Percentiles rank a stretch among this genome's conserved stretches.
phyloP scores from a whole-genome alignment of 2,329 filamentous ascomycete species.

The Whalleya microplaca region DNA sequence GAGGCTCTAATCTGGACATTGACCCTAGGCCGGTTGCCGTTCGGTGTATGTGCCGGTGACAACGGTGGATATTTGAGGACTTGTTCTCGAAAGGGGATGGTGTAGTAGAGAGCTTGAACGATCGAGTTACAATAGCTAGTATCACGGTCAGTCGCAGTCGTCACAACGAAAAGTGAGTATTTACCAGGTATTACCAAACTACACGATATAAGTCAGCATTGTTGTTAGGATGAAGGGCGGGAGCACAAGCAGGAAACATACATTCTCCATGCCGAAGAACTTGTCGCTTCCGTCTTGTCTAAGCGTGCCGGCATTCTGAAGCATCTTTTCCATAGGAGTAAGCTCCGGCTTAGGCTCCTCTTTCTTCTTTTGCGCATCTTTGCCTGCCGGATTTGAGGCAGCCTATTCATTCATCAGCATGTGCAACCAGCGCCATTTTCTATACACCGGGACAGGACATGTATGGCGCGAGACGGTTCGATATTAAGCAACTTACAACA shows the following conservation, averaged over 20 bases:
- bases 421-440: background rate
- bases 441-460: background rate
- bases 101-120: conserved; percentile 95
- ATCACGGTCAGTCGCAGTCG: conserved; percentile 32
- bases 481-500: conserved; percentile 50
- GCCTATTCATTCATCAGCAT: conserved; percentile 44
- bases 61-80: conserved; percentile 87
- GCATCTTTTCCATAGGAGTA: conserved; percentile 72
- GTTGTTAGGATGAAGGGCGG: conserved; percentile 10
- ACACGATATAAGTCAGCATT: conserved; percentile 42
- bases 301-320: conserved; percentile 79
- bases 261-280: conserved; percentile 98
- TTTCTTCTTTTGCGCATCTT: conserved; percentile 58
- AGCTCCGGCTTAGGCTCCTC: conserved; percentile 61
- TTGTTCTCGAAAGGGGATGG: conserved; percentile 88
- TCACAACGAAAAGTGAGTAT: conserved; percentile 12
- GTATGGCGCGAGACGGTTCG: background rate
- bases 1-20: conserved; percentile 64
- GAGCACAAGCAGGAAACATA: conserved; percentile 47
- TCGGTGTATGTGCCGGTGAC: conserved; percentile 70
- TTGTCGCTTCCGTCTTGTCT: conserved; percentile 92
- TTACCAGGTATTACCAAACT: conserved; percentile 99
- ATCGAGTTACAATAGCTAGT: conserved; percentile 98
- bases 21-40: conserved; percentile 59
- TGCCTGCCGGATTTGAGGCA: conserved; percentile 45